phyloP scores from a whole-genome alignment of 2,329 filamentous ascomycete species.

The Pestalotiopsis sp. region DNA sequence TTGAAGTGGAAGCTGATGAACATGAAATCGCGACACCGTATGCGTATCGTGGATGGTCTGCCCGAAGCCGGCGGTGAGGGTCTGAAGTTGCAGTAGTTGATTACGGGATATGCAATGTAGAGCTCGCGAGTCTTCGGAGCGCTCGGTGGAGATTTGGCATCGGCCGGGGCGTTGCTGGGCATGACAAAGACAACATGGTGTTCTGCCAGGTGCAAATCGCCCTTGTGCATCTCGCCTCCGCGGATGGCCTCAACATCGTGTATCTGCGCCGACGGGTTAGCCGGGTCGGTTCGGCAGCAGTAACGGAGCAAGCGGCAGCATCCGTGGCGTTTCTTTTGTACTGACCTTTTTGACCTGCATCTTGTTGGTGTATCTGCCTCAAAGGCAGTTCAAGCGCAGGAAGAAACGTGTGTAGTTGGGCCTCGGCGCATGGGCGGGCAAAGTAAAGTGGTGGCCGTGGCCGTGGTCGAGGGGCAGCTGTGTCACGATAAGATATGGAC shows the following conservation, averaged over 20 bases:
- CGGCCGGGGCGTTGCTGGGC: constrained; percentile 24
- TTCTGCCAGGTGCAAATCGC: constrained; percentile 63
- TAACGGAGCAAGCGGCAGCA: background rate
- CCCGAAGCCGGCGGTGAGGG: constrained; percentile 71
- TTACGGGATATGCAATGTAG: constrained; percentile 95
- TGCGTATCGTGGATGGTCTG: constrained; percentile 78
- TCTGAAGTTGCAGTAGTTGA: constrained; percentile 77
- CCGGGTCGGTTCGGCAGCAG: constrained; percentile 16
- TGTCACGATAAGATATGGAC: background rate
- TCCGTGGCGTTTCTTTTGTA: background rate
- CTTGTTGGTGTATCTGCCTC: constrained; percentile 12
- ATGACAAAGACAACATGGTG: constrained; percentile 56
- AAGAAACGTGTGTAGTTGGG: background rate
- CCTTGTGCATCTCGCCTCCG: constrained; percentile 58
- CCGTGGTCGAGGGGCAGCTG: background rate
- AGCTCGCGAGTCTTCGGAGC: constrained; percentile 59
- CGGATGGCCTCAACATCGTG: constrained; percentile 65
- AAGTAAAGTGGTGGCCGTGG: background rate
- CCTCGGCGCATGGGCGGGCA: constrained; percentile 1
- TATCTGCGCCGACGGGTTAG: constrained; percentile 41
- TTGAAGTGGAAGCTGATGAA: constrained; percentile 90
- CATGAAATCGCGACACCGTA: constrained; percentile 91
- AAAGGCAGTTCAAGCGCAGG: background rate
- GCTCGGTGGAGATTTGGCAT: constrained; percentile 21
- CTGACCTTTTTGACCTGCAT: constrained; percentile 35